Evolutionary conservation across 169 alveolate species (phyloP).

Genomic region (Plasmodium vivax): DNA sequence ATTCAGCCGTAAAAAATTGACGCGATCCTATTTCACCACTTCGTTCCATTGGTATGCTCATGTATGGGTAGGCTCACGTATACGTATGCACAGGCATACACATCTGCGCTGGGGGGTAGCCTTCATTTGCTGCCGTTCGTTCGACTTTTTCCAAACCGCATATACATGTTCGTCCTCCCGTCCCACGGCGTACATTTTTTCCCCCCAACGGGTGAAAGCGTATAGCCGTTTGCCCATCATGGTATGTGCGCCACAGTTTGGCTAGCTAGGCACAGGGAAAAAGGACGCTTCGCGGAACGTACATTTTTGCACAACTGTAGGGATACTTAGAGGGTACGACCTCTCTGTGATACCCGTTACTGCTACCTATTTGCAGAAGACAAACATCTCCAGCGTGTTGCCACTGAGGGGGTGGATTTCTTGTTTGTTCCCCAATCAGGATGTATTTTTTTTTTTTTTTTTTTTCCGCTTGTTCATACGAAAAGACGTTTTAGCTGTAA

Average conservation of each 20-base stretch:
- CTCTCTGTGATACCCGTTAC: not conserved
- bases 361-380: not conserved
- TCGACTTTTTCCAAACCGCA: not conserved
- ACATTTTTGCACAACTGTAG: not conserved
- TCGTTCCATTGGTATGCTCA: not conserved
- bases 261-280: not conserved
- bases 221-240: not conserved
- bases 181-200: not conserved
- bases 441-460: not conserved
- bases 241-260: not conserved
- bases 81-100: not conserved
- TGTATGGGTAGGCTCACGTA: not conserved
- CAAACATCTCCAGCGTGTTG: not conserved
- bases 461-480: not conserved
- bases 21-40: not conserved
- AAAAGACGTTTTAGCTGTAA: not conserved
- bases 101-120: not conserved
- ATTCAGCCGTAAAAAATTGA: not conserved
- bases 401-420: not conserved
- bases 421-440: not conserved
- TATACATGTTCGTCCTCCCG: not conserved
- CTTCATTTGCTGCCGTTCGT: not conserved
- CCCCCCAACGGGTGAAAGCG: not conserved
- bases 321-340: not conserved
- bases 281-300: not conserved